Evolutionary conservation across 108 stramenopile species (phyloP), one percentile per base, ranked within the genome.

Genomic region (Nitzschia sp.): DNA sequence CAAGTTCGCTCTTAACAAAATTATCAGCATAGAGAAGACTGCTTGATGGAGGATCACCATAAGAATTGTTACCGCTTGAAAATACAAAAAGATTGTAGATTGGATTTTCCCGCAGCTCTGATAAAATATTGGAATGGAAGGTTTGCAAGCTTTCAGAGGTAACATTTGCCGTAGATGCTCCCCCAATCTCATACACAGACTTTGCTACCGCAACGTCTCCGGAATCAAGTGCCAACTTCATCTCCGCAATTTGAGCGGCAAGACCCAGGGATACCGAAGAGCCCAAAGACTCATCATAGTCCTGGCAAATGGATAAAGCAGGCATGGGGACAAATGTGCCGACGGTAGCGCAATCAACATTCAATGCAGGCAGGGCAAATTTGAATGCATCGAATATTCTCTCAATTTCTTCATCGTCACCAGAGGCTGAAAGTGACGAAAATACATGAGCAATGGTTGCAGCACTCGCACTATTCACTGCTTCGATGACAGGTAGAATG

Each of bases 81-180:
- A 81, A 67, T 25, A 76, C 59, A 44, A 82, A 92, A 56, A 86
- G 51, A 53, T 79, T 82, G 69, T 84, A 89, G 12, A 81, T 51
- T 5, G 91, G 86, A 58, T 86, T 53, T 11, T 69, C 51, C 11
- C 6, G 8, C 71, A 81, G 72, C 25, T 67, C 39, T 19, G 10
- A 26, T 8, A 21, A 0, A 17, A 71, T 61, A 6, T 53, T 46
- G 17, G 55, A 40, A 29, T 54, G 65, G 21, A 80, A 54, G 6
- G 22, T 39, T 22, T 51, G 42, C 52, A 80, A 52, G 1, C 53
- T 72, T 3, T 63, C 37, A 8, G 20, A 14, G 22, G 53, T 54
- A 24, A 5, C 8, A 54, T 24, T 54, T 3, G 14, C 6, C 10
- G 26, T 34, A 34, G 29, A 34, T 50, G 3, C 69, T 2, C 50